Evolutionary conservation across 768 basidiomycete species (phyloP).

Genomic region (Kwoniella bestiolae): DNA sequence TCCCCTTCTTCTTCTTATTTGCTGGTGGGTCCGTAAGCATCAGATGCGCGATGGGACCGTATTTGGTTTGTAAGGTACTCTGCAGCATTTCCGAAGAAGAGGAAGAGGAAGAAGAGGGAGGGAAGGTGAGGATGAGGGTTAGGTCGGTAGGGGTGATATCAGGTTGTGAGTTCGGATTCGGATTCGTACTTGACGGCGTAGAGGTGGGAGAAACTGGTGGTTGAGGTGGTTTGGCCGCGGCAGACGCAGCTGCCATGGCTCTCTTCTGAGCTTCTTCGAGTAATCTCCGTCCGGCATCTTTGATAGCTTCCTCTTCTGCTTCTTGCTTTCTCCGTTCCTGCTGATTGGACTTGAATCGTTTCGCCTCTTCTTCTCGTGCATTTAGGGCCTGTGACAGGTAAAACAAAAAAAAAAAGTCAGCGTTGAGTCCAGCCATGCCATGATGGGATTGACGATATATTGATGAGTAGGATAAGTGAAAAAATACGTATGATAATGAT

Average conservation of each 20-base stretch:
- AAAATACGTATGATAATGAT: too few species aligned
- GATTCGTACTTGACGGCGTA: conserved; percentile 14
- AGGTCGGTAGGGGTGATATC: conserved; percentile 43
- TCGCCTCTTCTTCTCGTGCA: conserved; percentile 54
- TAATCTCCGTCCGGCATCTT: conserved; percentile 50
- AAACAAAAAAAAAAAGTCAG: too few species aligned
- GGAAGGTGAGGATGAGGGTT: conserved; percentile 50
- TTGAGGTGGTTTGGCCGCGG: background rate
- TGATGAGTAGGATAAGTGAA: too few species aligned
- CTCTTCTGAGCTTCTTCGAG: conserved; percentile 48
- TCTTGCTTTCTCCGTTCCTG: conserved; percentile 29
- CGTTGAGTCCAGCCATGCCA: too few species aligned
- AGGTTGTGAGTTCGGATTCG: conserved; percentile 25
- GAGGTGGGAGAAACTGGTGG: background rate
- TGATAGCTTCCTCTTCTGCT: conserved; percentile 50
- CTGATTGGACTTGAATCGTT: conserved; percentile 45
- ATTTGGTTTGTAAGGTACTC: conserved; percentile 26
- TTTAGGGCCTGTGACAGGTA: conserved; percentile 38
- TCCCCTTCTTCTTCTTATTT: conserved; percentile 37
- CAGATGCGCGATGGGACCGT: conserved; percentile 48
- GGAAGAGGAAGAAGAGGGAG: conserved; percentile 27
- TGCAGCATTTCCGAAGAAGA: conserved; percentile 17
- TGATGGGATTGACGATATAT: too few species aligned
- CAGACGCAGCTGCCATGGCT: conserved; percentile 26
- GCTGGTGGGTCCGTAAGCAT: conserved; percentile 37